phyloP scores from a whole-genome alignment of 2,329 filamentous ascomycete genomes.

The Triangularia verruculosa region DNA sequence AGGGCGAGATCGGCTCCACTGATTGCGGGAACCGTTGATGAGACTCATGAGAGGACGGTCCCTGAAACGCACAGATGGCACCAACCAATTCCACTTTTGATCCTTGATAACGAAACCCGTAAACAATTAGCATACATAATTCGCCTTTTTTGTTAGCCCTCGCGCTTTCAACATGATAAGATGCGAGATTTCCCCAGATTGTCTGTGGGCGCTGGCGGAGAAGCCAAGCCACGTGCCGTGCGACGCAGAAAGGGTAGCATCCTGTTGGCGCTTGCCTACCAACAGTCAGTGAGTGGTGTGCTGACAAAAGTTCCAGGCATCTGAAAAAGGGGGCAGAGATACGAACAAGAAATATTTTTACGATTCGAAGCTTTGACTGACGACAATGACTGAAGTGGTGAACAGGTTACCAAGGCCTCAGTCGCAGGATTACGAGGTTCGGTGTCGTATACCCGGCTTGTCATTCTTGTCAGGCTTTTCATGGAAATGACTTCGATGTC shows the following conservation, averaged over 20 bases:
- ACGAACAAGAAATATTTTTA: background rate
- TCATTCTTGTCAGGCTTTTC: background rate
- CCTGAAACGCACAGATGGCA: background rate
- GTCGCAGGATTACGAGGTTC: background rate
- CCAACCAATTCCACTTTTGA: background rate
- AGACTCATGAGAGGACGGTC: background rate
- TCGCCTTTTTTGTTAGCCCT: background rate
- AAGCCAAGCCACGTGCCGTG: background rate
- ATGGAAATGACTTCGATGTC: background rate
- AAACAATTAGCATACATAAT: background rate
- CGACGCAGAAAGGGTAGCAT: background rate
- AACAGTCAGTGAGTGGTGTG: background rate
- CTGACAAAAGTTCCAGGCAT: background rate
- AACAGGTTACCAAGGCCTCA: background rate
- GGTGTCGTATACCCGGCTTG: background rate
- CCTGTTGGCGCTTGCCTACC: background rate
- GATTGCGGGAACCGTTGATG: background rate
- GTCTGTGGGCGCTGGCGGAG: background rate
- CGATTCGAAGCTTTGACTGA: background rate
- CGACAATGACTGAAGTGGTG: background rate
- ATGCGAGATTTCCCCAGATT: background rate
- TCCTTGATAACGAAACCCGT: background rate
- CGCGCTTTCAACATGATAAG: background rate
- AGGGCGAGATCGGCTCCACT: background rate
- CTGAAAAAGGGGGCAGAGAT: background rate